phyloP scores from a whole-genome alignment of 2,329 filamentous ascomycete species.

The Colletotrichum orchidophilum region DNA sequence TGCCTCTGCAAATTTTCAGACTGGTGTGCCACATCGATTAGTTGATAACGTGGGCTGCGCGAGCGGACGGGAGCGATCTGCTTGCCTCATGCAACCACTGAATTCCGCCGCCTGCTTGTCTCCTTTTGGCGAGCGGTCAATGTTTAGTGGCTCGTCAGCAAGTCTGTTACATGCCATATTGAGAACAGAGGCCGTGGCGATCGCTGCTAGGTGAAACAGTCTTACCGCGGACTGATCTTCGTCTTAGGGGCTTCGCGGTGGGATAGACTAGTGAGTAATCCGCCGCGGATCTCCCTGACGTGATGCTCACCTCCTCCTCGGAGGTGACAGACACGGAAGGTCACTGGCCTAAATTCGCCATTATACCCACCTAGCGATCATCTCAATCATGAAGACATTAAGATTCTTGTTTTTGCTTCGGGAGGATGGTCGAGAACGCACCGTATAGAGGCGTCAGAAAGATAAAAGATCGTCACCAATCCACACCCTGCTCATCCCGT shows the following conservation, averaged over 20 bases:
- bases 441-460: slow-evolving; percentile 3
- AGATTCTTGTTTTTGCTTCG: slow-evolving; percentile 3
- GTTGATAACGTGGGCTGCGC: slow-evolving; percentile 7
- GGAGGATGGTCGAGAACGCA: background rate
- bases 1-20: slow-evolving; percentile 1
- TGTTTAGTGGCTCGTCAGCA: slow-evolving; percentile 16
- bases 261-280: slow-evolving; percentile 20
- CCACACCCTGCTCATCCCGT: slow-evolving; percentile 14
- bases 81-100: slow-evolving; percentile 33
- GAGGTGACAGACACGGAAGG: slow-evolving; percentile 29
- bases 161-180: slow-evolving; percentile 29
- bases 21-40: slow-evolving; percentile 8
- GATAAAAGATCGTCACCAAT: slow-evolving; percentile 2
- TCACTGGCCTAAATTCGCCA: slow-evolving; percentile 9
- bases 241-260: slow-evolving; percentile 19
- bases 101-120: slow-evolving; percentile 22
- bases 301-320: slow-evolving; percentile 10
- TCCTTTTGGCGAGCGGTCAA: slow-evolving; percentile 19
- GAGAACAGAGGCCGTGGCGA: slow-evolving; percentile 30
- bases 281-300: slow-evolving; percentile 11
- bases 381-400: background rate
- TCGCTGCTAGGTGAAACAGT: slow-evolving; percentile 32
- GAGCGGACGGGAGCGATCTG: slow-evolving; percentile 30
- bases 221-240: slow-evolving; percentile 33
- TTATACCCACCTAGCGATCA: background rate